Conservation (phyloP, 1,284 basidiomycete species). For the Exobasidium cylindrosporum region DNA sequence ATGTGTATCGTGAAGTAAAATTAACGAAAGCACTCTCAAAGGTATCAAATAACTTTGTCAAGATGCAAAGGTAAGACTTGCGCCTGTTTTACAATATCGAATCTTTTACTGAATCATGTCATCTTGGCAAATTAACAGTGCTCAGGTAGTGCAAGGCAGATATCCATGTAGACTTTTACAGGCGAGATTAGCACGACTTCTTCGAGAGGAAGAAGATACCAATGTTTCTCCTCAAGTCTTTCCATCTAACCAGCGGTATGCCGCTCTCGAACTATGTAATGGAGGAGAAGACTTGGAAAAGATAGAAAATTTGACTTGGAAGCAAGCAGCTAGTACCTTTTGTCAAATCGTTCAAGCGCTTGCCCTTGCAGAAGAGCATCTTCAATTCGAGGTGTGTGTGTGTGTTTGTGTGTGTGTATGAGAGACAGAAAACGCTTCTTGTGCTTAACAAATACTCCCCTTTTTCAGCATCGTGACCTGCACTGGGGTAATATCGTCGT, state of each 20-base stretch:
- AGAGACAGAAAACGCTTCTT: too few species aligned
- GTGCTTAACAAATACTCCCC: too few species aligned
- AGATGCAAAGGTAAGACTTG: constrained; percentile 63
- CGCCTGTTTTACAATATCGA: constrained; percentile 21
- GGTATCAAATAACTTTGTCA: constrained; percentile 72
- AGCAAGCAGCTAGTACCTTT: constrained; percentile 79
- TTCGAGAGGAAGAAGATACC: constrained; percentile 60
- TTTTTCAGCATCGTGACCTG: constrained; percentile 88
- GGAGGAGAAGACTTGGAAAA: constrained; percentile 85
- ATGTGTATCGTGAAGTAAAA: constrained; percentile 81
- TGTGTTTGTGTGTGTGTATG: too few species aligned
- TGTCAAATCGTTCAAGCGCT: constrained; percentile 81
- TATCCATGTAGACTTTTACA: constrained; percentile 76
- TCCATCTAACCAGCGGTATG: constrained; percentile 72
- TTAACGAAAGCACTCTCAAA: constrained; percentile 76
- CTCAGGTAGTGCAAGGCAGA: constrained; percentile 77
- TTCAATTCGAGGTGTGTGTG: constrained; percentile 75
- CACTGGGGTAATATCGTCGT: constrained; percentile 98
- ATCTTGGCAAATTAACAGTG: constrained; percentile 58
- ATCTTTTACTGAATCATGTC: too few species aligned
- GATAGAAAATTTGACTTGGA: constrained; percentile 75
- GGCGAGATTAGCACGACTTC: constrained; percentile 50
- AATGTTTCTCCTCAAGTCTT: constrained; percentile 80
- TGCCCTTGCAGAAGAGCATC: constrained; percentile 71
- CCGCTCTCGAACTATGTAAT: constrained; percentile 81